Base-by-base conservation (phyloP, 176 grass and related monocot species). In the Olyra latifolia region DNA sequence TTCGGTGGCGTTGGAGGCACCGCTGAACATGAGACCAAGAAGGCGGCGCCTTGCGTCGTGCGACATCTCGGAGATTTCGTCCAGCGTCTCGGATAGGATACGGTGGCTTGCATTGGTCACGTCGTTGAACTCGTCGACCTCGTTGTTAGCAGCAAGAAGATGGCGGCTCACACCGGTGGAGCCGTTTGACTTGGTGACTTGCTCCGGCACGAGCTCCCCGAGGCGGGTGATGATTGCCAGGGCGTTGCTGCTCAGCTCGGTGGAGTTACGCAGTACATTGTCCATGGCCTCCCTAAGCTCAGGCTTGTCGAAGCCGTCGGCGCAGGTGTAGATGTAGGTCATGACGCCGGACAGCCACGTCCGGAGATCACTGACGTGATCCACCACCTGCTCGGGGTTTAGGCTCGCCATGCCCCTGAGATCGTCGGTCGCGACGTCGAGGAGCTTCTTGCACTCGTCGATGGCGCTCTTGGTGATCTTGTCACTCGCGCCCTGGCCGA, bases 201-300 rank as follows among this genome's bases (percentile, higher is more conserved):
- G 30, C 8, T 19, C 7, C 58, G 84, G 25, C 53, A 89, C 0
- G 40, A 95, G 23, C 0, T 84, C 55, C 7, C 80, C 80, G 28
- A 93, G 74, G 16, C 43, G 44, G 13, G 92, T 90, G 74, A 98
- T 66, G 74, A 98, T 92, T 65, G 88, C 90, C 25, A 98, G 90
- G 17, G 88, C 92, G 43, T 98, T 98, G 86, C 92, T 98, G 74
- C 89, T 94, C 71, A 95, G 84, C 85, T 98, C 78, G 17, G 95
- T 91, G 25, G 95, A 80, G 57, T 91, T 95, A 29, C 62, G 81
- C 71, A 98, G 83, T 60, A 85, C 65, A 38, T 75, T 91, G 73
- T 92, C 64, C 95, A 98, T 98, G 58, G 88, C 83, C 17, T 76
- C 62, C 77, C 83, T 88, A 4, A 91, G 80, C 70, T 91, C 83